A percentile compares a stretch with the other conserved stretches of the same genome.
Evolutionary conservation across 768 basidiomycete species (phyloP).

Genomic region (Calocybe gangraenosa): DNA sequence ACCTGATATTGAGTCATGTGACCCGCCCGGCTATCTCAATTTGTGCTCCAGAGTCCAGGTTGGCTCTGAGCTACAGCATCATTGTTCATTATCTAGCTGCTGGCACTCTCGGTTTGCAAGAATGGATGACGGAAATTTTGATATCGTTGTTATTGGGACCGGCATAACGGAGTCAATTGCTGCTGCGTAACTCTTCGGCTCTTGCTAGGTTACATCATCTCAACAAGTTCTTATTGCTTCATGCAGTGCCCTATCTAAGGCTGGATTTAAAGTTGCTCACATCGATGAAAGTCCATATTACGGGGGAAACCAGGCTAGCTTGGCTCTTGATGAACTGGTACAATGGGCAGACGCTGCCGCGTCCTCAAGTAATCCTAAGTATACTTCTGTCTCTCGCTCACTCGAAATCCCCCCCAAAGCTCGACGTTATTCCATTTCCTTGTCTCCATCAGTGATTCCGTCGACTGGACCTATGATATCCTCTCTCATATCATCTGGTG

Average conservation of each 20-base stretch:
- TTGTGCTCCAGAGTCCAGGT: not conserved
- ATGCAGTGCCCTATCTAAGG: slow-evolving; percentile 82
- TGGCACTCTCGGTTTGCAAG: not conserved
- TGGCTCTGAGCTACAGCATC: not conserved
- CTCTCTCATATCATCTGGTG: slow-evolving; percentile 75
- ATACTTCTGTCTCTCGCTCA: slow-evolving; percentile 42
- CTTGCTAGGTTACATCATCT: not conserved
- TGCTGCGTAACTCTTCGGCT: slow-evolving; percentile 67
- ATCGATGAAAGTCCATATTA: slow-evolving; percentile 84
- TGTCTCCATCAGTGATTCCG: slow-evolving; percentile 80
- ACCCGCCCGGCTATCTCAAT: slow-evolving; percentile 1
- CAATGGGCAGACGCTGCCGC: slow-evolving; percentile 54
- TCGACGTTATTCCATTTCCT: slow-evolving; percentile 80
- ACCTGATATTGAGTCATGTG: slow-evolving; percentile 25
- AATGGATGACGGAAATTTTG: slow-evolving; percentile 50
- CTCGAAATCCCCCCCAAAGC: slow-evolving; percentile 45
- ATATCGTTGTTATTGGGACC: slow-evolving; percentile 71
- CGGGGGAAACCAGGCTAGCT: slow-evolving; percentile 75
- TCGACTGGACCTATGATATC: slow-evolving; percentile 76
- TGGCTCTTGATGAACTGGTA: slow-evolving; percentile 77
- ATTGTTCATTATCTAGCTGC: not conserved
- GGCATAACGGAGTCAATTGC: slow-evolving; percentile 80
- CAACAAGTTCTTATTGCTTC: slow-evolving; percentile 5
- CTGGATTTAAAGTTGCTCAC: slow-evolving; percentile 85
- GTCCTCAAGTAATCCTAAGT: slow-evolving; percentile 23